These are phyloP conservation scores for Rehmannia glutinosa DNA, from an alignment of 257 asterid genomes.

Conservation along the genomic window DNA sequence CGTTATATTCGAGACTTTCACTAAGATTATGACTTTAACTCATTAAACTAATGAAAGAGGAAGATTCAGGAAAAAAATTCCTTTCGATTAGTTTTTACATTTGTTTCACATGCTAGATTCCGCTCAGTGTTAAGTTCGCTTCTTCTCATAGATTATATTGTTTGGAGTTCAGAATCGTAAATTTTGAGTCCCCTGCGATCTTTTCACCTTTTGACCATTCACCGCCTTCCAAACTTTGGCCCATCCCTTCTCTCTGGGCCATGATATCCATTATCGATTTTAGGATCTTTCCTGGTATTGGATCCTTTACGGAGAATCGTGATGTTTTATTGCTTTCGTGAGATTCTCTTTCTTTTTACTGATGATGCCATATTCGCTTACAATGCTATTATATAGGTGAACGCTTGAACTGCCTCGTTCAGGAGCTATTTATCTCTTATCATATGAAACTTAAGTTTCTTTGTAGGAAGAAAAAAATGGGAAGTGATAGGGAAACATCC, in stretches of 20 bases:
- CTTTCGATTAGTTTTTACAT: not conserved
- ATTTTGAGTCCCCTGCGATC: not conserved
- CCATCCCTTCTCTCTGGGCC: slow-evolving; percentile 4
- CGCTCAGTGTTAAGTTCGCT: not conserved
- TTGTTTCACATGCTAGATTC: not conserved
- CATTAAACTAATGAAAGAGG: not conserved
- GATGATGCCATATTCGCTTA: too few species aligned
- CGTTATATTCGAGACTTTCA: not conserved
- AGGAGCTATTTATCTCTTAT: too few species aligned
- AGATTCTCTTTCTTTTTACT: too few species aligned
- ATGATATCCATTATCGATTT: not conserved
- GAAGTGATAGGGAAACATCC: too few species aligned
- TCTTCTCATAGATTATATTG: not conserved
- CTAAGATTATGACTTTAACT: not conserved
- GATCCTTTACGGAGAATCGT: not conserved
- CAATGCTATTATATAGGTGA: too few species aligned
- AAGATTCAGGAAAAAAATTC: not conserved
- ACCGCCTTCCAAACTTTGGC: not conserved
- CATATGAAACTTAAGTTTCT: too few species aligned
- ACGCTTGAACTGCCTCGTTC: too few species aligned
- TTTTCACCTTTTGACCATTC: slow-evolving; percentile 4
- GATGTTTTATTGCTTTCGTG: not conserved
- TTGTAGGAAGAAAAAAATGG: too few species aligned
- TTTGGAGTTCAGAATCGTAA: not conserved
- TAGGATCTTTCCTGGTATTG: not conserved